Conservation (phyloP, 2,329 filamentous ascomycete species). For the Aspergillus ochraceoroseus region DNA sequence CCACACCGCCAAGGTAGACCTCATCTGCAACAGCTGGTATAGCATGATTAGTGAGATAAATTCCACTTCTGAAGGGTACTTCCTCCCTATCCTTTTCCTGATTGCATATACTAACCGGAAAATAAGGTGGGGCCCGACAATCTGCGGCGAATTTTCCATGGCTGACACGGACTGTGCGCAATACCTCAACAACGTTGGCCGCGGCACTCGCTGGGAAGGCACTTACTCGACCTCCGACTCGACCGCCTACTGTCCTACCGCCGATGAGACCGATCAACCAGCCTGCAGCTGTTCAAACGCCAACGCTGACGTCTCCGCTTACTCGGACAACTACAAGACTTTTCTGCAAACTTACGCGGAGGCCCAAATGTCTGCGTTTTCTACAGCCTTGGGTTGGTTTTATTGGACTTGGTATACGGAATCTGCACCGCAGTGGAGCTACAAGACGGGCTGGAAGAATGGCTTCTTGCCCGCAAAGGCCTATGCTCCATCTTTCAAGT, state of each 20-base stretch:
- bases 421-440: slow-evolving; percentile 78
- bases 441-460: slow-evolving; percentile 58
- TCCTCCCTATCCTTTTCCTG: slow-evolving; percentile 5
- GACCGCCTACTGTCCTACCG: slow-evolving; percentile 67
- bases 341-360: slow-evolving; percentile 88
- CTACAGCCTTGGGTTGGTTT: slow-evolving; percentile 94
- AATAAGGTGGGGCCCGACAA: slow-evolving; percentile 74
- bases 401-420: slow-evolving; percentile 99
- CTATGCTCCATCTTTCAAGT: slow-evolving; percentile 66
- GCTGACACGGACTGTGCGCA: slow-evolving; percentile 91
- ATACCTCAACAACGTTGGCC: slow-evolving; percentile 82
- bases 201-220: slow-evolving; percentile 87
- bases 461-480: slow-evolving; percentile 73
- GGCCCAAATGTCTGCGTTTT: slow-evolving; percentile 92
- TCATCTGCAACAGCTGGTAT: slow-evolving; percentile 84
- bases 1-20: slow-evolving; percentile 77
- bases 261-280: slow-evolving; percentile 47
- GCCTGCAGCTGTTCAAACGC: slow-evolving; percentile 69
- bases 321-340: slow-evolving; percentile 70
- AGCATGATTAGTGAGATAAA: slow-evolving; percentile 68
- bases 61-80: slow-evolving; percentile 62
- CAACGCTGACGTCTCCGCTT: slow-evolving; percentile 66
- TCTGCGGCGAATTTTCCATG: slow-evolving; percentile 96
- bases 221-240: slow-evolving; percentile 66
- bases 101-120: slow-evolving; percentile 6